Evolutionary conservation across 495 filamentous ascomycete species (phyloP).

Genomic region (Xylaria sp.): DNA sequence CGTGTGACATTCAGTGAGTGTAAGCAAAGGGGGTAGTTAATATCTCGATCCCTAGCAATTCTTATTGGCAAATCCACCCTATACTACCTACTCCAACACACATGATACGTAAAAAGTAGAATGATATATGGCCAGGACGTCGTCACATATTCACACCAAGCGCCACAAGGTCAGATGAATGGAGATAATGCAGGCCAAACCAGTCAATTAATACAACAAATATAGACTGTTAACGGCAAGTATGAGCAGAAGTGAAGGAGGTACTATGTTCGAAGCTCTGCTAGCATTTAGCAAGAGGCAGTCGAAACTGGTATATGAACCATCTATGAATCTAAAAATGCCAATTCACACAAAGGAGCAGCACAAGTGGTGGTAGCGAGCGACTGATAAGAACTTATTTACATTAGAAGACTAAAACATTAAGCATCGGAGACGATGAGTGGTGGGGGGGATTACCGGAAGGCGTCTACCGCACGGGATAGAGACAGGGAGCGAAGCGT

Average conservation of each 20-base stretch:
- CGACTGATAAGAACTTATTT: conserved; percentile 20
- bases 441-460: neutral
- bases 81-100: neutral
- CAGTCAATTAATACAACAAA: neutral
- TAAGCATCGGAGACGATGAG: conserved; percentile 2
- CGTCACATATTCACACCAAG: neutral
- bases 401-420: conserved; percentile 29
- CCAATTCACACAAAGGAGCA: conserved; percentile 21
- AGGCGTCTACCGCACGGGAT: conserved; percentile 13
- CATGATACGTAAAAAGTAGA: neutral
- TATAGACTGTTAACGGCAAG: neutral
- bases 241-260: neutral
- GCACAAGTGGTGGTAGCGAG: conserved; percentile 2
- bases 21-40: neutral
- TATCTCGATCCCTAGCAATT: neutral
- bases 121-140: neutral
- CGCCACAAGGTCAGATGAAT: neutral
- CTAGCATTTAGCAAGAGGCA: neutral
- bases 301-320: neutral
- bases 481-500: neutral
- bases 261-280: conserved; percentile 1
- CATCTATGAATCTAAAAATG: conserved; percentile 18
- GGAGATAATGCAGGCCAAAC: neutral
- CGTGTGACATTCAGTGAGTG: no score
- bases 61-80: neutral